Conservation (phyloP, 106 monocot genomes). For the Acorus calamus region DNA sequence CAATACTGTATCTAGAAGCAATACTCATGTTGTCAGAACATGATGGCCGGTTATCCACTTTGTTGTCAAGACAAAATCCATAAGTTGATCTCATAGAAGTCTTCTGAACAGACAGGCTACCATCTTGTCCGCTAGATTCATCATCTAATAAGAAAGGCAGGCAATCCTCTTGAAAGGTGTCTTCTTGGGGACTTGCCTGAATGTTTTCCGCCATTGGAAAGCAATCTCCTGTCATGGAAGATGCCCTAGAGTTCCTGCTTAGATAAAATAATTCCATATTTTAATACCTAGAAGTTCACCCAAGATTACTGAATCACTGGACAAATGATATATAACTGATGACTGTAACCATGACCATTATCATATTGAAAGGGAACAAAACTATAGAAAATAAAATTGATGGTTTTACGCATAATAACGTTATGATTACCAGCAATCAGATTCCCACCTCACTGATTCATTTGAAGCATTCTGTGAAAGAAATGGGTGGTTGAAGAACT, state of each 20-base stretch:
- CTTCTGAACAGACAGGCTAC: constrained; percentile 11
- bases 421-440: neutral
- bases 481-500: constrained; percentile 91
- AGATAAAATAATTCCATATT: constrained; percentile 5
- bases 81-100: constrained; percentile 28
- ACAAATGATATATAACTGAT: no score
- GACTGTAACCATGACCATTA: no score
- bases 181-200: constrained; percentile 22
- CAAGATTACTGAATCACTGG: no score
- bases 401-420: neutral
- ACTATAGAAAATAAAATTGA: neutral
- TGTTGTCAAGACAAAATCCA: constrained; percentile 39
- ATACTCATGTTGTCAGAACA: constrained; percentile 20
- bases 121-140: constrained; percentile 30
- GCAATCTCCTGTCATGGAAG: constrained; percentile 28
- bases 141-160: constrained; percentile 75
- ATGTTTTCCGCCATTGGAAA: constrained; percentile 18
- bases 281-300: no score
- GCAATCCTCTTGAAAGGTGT: constrained; percentile 59
- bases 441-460: constrained; percentile 45
- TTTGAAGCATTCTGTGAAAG: constrained; percentile 27
- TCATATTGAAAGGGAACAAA: no score
- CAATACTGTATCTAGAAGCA: constrained; percentile 27
- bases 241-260: constrained; percentile 16
- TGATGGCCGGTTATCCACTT: constrained; percentile 29